A percentile compares a stretch with the other conserved stretches of the same genome.
These are phyloP conservation scores for Bjerkandera adusta DNA, from an alignment of 1,284 basidiomycete genomes.

Conservation along the genomic window DNA sequence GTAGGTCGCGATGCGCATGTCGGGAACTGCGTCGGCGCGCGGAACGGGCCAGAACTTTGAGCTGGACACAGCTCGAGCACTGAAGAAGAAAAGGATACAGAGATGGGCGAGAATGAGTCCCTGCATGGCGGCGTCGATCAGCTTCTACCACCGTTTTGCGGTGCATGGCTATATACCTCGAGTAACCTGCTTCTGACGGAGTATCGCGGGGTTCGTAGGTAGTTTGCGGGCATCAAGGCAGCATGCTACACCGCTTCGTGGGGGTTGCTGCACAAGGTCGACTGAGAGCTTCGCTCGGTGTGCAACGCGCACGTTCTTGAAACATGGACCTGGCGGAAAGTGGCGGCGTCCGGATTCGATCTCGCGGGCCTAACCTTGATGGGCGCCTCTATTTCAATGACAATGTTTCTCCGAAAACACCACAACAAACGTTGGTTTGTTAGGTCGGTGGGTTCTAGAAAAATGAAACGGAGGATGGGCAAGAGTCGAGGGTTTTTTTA, in stretches of 20 bases:
- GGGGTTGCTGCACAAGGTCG: not conserved
- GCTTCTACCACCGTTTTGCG: not conserved
- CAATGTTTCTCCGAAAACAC: too few relatives aligned
- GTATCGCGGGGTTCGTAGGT: not conserved
- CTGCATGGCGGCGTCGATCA: constrained; percentile 9
- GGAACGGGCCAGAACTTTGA: not conserved
- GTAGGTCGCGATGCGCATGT: constrained; percentile 45
- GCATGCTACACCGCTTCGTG: constrained; percentile 3
- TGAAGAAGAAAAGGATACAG: constrained; percentile 9
- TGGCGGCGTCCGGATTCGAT: too few relatives aligned
- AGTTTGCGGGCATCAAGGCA: not conserved
- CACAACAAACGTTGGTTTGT: too few relatives aligned
- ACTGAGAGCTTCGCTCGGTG: not conserved
- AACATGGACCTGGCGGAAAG: too few relatives aligned
- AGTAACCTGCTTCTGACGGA: constrained; percentile 6
- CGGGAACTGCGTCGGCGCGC: not conserved
- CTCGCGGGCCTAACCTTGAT: too few relatives aligned
- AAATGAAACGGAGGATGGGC: too few relatives aligned
- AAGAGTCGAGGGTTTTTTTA: too few relatives aligned
- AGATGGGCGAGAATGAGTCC: constrained; percentile 10
- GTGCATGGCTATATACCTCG: constrained; percentile 10
- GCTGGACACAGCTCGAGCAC: constrained; percentile 8
- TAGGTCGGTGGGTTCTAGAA: too few relatives aligned
- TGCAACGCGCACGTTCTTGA: constrained; percentile 9
- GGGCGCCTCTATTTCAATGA: too few relatives aligned